Evolutionary conservation across 2,329 filamentous ascomycete genomes (phyloP).

Genomic region (Chaetomiaceae sp.): DNA sequence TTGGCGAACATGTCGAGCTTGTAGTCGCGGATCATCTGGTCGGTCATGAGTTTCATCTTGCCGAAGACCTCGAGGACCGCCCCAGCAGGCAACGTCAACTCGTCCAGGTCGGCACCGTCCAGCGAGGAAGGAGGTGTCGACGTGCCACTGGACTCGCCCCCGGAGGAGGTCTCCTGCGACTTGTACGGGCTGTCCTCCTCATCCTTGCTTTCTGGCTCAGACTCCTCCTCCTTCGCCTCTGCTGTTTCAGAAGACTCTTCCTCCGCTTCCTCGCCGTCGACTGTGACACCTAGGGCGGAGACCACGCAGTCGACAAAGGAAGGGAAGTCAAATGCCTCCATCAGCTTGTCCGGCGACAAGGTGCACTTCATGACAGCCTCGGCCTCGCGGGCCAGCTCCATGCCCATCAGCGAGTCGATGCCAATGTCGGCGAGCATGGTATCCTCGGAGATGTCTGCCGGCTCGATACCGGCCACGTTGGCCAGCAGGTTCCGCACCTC

Average conservation of each 20-base stretch:
- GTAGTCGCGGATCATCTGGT: slow-evolving; percentile 13
- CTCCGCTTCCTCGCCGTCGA: slow-evolving; percentile 18
- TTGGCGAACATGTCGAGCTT: slow-evolving; percentile 27
- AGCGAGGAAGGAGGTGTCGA: too few species aligned
- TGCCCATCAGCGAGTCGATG: slow-evolving; percentile 45
- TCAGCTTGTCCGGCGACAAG: neutral
- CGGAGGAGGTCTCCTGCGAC: neutral
- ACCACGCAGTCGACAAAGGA: slow-evolving; percentile 1
- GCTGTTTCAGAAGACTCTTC: too few species aligned
- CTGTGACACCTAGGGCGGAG: slow-evolving; percentile 22
- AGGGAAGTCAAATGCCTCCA: neutral
- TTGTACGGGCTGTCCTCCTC: neutral
- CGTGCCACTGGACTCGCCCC: neutral
- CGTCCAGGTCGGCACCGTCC: neutral
- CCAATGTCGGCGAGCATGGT: slow-evolving; percentile 38
- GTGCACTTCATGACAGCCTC: slow-evolving; percentile 30
- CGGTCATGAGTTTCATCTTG: slow-evolving; percentile 26
- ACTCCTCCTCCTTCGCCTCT: slow-evolving; percentile 15
- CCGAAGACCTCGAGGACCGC: slow-evolving; percentile 26
- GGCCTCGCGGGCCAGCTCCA: slow-evolving; percentile 41
- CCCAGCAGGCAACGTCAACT: slow-evolving; percentile 9
- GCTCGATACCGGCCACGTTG: slow-evolving; percentile 32
- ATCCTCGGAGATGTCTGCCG: slow-evolving; percentile 32
- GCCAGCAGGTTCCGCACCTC: slow-evolving; percentile 20
- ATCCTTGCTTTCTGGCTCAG: neutral